Base-by-base conservation (phyloP, 1,284 basidiomycete genomes). In the Heterobasidion occidentale region DNA sequence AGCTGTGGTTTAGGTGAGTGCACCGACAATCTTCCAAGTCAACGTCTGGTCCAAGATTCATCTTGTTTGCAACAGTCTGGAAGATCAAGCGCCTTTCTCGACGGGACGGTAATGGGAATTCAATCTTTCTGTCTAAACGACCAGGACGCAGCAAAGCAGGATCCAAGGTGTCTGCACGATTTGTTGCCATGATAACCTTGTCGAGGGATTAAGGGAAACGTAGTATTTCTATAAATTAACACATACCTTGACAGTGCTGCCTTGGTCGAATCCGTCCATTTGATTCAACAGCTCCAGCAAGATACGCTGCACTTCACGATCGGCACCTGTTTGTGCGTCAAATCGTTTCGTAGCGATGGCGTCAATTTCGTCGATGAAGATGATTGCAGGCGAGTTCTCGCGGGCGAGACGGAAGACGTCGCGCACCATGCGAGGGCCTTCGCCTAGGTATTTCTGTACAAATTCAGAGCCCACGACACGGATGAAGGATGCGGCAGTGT, bases 241-340 rank as follows among this genome's bases (percentile, higher is more conserved):
- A 63, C 73, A 55, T 68, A 92, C 94, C 84, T 99, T 99, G 70
- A 99, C 97, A 66, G 96, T 99, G 70, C 93, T 96, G 7, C 92
- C 92, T 72, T 99, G 97, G 72, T 99, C 97, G 74, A 99, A 99
- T 62, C 97, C 97, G 67, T 99, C 97, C 97, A 99, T 99, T 70
- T 99, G 97, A 70, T 98, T 99, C 60, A 99, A 79, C 59, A 99
- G 75, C 70, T 99, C 97, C n/a, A 99, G 85, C 62, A 99, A 72
- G 68, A 99, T 99, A 74, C 97, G 93, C 72, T 99, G 97, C 17
- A 99, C 97, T 75, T 99, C 97, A 64, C 97, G 83, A 74, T 99
- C 97, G 12, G 97, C 97, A 67, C 97, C 97, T 1, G 97, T 99
- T 71, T 99, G 97, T 3, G 97, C 97, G 67, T 99, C 97, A 76